Conservation (phyloP, 139 green algal species). For the Asterochloris sp. region DNA sequence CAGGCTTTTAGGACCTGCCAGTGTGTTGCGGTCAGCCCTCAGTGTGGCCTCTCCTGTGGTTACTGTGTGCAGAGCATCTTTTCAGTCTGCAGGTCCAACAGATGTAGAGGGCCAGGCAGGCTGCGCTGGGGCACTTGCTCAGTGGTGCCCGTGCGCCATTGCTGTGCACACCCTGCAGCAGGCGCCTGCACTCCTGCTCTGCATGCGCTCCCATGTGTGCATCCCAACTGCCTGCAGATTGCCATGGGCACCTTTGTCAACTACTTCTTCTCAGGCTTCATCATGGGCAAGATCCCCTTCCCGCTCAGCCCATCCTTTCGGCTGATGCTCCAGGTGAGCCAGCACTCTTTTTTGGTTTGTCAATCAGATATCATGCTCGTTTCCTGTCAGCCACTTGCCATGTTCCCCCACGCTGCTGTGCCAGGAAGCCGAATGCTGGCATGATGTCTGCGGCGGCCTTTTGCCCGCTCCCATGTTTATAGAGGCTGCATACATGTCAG, state of each 20-base stretch:
- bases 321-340: slow-evolving; percentile 76
- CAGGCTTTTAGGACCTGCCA: neutral
- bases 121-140: neutral
- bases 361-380: too few relatives aligned
- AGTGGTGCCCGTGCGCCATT: neutral
- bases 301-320: slow-evolving; percentile 80
- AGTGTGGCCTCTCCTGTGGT: neutral
- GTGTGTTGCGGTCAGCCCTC: neutral
- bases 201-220: neutral
- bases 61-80: neutral
- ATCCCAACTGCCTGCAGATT: slow-evolving; percentile 44
- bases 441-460: neutral
- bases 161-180: neutral
- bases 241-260: slow-evolving; percentile 79
- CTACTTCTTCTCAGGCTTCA: slow-evolving; percentile 86
- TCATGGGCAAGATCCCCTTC: slow-evolving; percentile 89
- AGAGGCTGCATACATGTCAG: too few relatives aligned
- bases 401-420: too few relatives aligned
- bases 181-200: neutral
- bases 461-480: neutral
- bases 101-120: neutral
- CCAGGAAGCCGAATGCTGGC: too few relatives aligned
- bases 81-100: too few relatives aligned
- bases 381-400: too few relatives aligned
- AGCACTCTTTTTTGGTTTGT: too few relatives aligned